These are phyloP conservation scores for Beauveria varroae DNA, from an alignment of 2,329 filamentous ascomycete species.

Conservation along the genomic window DNA sequence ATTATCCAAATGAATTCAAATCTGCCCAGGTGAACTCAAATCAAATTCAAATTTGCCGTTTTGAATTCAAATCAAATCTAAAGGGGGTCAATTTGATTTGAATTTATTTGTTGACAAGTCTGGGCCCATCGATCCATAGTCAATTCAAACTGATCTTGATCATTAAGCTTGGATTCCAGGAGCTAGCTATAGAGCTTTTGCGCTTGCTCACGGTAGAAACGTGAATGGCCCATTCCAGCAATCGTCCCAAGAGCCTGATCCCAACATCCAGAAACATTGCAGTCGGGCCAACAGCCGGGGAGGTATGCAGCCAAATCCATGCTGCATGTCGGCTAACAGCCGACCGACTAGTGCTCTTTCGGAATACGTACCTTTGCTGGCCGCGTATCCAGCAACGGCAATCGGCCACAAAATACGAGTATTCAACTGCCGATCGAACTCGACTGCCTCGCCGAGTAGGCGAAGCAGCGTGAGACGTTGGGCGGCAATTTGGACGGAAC, in stretches of 20 bases:
- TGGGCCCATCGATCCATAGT: no score
- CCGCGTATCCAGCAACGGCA: neutral
- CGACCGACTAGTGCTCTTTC: neutral
- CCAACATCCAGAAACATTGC: neutral
- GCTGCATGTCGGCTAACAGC: neutral
- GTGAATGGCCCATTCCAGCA: neutral
- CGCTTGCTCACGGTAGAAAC: neutral
- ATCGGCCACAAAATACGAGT: neutral
- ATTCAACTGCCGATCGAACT: neutral
- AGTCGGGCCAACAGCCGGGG: neutral
- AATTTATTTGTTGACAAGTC: no score
- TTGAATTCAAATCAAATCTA: no score
- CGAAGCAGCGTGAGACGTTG: neutral
- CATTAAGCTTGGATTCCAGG: no score
- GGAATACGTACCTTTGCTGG: neutral
- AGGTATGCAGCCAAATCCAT: neutral
- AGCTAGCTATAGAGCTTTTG: no score
- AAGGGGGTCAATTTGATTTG: no score
- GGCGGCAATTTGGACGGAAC: neutral
- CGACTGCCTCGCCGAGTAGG: neutral
- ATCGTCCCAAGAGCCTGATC: neutral
- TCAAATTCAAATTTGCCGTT: no score
- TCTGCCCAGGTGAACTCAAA: no score
- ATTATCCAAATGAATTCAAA: no score
- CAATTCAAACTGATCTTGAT: no score